These are phyloP conservation scores for Monilinia aucupariae DNA, from an alignment of 2,329 filamentous ascomycete species.

Conservation along the genomic window DNA sequence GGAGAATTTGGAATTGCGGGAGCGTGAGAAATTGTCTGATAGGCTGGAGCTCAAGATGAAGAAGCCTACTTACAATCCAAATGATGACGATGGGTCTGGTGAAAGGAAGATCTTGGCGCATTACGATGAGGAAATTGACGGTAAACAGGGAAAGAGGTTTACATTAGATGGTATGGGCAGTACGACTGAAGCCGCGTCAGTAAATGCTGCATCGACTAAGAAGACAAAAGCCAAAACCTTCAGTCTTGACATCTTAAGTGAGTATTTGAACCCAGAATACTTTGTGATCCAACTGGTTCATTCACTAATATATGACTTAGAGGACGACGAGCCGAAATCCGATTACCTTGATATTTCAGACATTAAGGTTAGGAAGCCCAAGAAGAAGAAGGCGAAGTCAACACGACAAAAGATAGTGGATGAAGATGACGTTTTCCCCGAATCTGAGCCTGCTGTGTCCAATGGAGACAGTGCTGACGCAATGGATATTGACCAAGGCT, in stretches of 20 bases:
- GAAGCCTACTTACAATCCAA: conserved; percentile 81
- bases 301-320: conserved; percentile 35
- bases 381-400: conserved; percentile 80
- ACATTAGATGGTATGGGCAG: conserved; percentile 76
- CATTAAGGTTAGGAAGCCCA: conserved; percentile 90
- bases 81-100: conserved; percentile 60
- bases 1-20: conserved; percentile 67
- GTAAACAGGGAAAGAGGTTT: conserved; percentile 83
- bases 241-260: conserved; percentile 66
- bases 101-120: conserved; percentile 71
- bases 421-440: conserved; percentile 53
- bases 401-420: conserved; percentile 65
- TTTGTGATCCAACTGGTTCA: conserved; percentile 18
- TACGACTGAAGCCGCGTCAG: conserved; percentile 53
- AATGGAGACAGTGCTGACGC: conserved; percentile 39
- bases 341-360: conserved; percentile 86
- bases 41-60: conserved; percentile 84
- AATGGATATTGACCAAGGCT: conserved; percentile 74
- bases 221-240: conserved; percentile 64
- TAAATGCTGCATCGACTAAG: conserved; percentile 45
- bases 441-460: conserved; percentile 35
- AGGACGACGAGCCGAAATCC: conserved; percentile 63
- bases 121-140: conserved; percentile 92
- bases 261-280: conserved; percentile 24
- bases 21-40: conserved; percentile 68